Evolutionary conservation across 495 filamentous ascomycete genomes (phyloP), one percentile per base, ranked within the genome.

Genomic region (Podospora pseudoanserina): DNA sequence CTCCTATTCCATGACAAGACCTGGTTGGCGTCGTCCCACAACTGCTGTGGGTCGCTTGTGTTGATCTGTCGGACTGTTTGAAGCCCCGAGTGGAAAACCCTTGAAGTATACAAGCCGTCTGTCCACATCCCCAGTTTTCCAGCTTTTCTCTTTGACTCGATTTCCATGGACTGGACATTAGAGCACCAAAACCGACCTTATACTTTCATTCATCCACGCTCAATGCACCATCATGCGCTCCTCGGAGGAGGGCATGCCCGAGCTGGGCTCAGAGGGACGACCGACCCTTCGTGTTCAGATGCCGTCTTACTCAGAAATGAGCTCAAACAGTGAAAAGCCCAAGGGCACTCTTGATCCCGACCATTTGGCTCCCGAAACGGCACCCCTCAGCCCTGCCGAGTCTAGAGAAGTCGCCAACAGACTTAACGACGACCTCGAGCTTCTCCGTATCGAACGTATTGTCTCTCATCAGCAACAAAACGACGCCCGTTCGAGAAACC

Each of bases 391-490:
- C 53, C 70, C 71, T 7, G 39, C 30, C 4, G 75, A 72, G 18
- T 70, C 79, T 9, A 72, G 80, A 23, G 93, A 96, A 74, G 85
- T 90, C 65, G 88, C 88, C 6, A 85, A 86, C 68, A 85, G 91
- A 34, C 78, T 96, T 23, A 90, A 91, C 56, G 94, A 98, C 80
- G 93, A 97, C 74, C 77, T 97, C 32, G 88, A 92, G 54, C 81
- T 97, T 64, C 82, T 96, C 34, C 89, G 92, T 63, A 91, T 91
- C 6, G 94, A 98, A 80, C 88, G 89, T 4, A 83, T 91, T 49
- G 90, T 89, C 75, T 74, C 86, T 76, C 78, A 87, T 18, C 79
- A 86, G 60, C 80, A 82, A 34, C 80, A 75, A 13, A 65, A 74
- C 66, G 67, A 77, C 77, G 54, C 78, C 67, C 68, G 82, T 73